Base-by-base conservation (phyloP, 164 flowering plant species). In the Annona cherimola region DNA sequence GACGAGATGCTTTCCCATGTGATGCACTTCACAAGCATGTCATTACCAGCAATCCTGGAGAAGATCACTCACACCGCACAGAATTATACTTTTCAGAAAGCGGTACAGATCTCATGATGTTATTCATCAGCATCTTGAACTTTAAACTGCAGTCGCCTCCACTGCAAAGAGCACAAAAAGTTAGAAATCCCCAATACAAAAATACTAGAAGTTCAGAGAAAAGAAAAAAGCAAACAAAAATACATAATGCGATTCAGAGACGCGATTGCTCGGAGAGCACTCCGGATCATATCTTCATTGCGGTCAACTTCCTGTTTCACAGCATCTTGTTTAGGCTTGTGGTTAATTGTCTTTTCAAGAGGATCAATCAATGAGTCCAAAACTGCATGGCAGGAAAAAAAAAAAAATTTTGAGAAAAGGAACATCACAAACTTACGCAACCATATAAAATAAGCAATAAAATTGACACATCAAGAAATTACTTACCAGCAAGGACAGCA, bases 221-320 rank as follows among this genome's bases (percentile, higher is more conserved):
- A 72, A 67, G 60, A 5, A 26, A 45, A 3, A 42, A 61, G n/a
- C 42, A 20, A 16, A 7, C 4, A 39, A 41, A 12, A 69, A 16
- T 70, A 16, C 2, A 19, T 14, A 45, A 44, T 5, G 69, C 92
- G 92, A 75, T 87, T 92, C 79, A 96, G 81, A 66, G 99, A 88
- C 41, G 97, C 93, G 76, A 96, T 89, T 40, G 97, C 92, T 44
- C 99, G 85, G 45, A 96, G 94, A 69, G 99, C 97, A 86, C 98
- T 96, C 73, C 98, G 82, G 59, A 96, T 93, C 99, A 96, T 93
- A 84, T 96, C 99, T 78, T 96, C 98, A 82, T 96, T 96, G 26
- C 99, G 95, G 78, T 96, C 99, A 54, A 93, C 95, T 81, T 96
- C 99, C 81, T 96, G 99, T 84, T 96, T 96, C 43, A 96, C 99